phyloP scores from a whole-genome alignment of 768 basidiomycete genomes.

The Phlegmacium glaucopus region DNA sequence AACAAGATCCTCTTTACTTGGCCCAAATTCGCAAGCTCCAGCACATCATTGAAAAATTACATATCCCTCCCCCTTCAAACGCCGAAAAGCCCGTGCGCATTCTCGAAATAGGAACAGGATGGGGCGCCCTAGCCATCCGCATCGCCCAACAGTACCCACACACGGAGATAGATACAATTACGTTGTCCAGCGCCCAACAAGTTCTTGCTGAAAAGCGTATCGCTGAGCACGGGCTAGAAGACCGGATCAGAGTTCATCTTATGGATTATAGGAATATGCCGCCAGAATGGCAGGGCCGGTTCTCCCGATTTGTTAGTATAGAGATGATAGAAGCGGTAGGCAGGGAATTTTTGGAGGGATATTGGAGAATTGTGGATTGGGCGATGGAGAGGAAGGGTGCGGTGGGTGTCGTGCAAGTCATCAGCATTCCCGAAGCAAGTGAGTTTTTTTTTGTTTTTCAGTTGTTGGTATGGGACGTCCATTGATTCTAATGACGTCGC shows the following conservation, averaged over 20 bases:
- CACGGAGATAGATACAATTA: constrained; percentile 68
- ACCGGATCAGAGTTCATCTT: constrained; percentile 61
- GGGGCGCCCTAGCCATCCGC: constrained; percentile 70
- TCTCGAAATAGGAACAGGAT: constrained; percentile 77
- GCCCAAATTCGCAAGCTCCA: constrained; percentile 61
- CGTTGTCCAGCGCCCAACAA: constrained; percentile 66
- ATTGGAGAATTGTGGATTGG: constrained; percentile 65
- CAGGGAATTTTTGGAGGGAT: constrained; percentile 58
- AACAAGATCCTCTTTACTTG: constrained; percentile 29
- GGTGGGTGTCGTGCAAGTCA: constrained; percentile 70
- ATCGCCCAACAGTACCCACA: constrained; percentile 51
- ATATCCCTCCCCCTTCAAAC: constrained; percentile 34
- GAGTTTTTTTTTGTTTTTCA: constrained; percentile 20
- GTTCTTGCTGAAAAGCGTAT: constrained; percentile 54
- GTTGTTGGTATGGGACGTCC: neutral
- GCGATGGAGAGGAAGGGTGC: constrained; percentile 56
- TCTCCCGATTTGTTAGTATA: constrained; percentile 69
- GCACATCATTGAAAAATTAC: constrained; percentile 63
- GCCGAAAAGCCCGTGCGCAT: constrained; percentile 46
- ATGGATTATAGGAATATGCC: constrained; percentile 74
- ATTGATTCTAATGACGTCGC: neutral
- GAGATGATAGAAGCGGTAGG: constrained; percentile 82
- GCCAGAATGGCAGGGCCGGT: constrained; percentile 55
- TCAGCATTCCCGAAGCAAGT: constrained; percentile 73
- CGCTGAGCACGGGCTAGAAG: constrained; percentile 44